These are phyloP conservation scores for Coemansia sp. DNA, from an alignment of 192 early-diverging fungal species.

Conservation along the genomic window DNA sequence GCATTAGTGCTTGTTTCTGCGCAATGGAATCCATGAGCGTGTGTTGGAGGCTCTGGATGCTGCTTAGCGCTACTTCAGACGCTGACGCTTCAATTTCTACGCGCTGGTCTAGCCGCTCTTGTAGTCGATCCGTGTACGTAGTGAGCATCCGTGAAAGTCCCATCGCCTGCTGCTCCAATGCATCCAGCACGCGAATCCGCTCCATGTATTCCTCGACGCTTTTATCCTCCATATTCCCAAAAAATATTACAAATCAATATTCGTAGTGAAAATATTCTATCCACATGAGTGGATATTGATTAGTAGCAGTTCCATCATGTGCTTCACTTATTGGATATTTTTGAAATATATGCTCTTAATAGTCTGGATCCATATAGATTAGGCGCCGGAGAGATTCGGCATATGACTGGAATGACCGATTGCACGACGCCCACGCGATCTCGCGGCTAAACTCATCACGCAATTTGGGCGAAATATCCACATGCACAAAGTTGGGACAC, in stretches of 20 bases:
- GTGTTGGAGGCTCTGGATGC: slow-evolving; percentile 29
- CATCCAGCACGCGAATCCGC: slow-evolving; percentile 48
- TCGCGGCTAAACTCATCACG: no score
- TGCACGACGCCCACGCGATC: no score
- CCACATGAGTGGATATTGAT: no score
- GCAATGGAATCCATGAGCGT: slow-evolving; percentile 19
- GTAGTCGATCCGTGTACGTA: slow-evolving; percentile 49
- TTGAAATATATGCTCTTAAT: not conserved
- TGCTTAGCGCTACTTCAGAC: slow-evolving; percentile 26
- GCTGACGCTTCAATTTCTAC: slow-evolving; percentile 34
- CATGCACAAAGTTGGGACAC: no score
- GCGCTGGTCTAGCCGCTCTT: slow-evolving; percentile 44
- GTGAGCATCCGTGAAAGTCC: slow-evolving; percentile 53
- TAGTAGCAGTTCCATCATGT: no score
- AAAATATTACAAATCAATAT: not conserved
- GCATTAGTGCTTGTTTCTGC: slow-evolving; percentile 30
- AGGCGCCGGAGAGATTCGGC: not conserved
- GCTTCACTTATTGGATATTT: not conserved
- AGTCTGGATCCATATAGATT: not conserved
- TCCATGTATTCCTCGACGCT: slow-evolving; percentile 54
- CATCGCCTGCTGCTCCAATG: slow-evolving; percentile 52
- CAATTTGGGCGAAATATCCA: no score
- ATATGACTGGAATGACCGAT: not conserved
- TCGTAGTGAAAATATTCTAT: not conserved
- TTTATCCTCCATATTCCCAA: slow-evolving; percentile 26